These are phyloP conservation scores for Chaetomiaceae sp. DNA, from an alignment of 2,329 filamentous ascomycete genomes.

Conservation along the genomic window DNA sequence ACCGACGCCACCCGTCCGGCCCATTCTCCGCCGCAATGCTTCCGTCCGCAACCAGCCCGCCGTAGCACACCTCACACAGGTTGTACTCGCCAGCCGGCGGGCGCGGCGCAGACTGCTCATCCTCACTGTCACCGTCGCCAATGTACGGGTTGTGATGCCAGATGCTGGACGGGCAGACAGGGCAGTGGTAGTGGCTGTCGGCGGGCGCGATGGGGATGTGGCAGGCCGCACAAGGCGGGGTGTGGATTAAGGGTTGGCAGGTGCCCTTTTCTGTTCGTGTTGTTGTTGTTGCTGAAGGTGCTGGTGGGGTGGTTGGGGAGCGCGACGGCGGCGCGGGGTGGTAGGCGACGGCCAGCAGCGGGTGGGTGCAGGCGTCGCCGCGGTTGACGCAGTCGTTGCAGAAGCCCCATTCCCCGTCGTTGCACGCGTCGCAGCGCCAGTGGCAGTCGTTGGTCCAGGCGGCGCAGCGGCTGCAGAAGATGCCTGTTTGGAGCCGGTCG, in stretches of 20 bases:
- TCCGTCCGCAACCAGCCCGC: constrained; percentile 53
- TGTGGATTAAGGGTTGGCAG: constrained; percentile 64
- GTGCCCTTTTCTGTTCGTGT: constrained; percentile 34
- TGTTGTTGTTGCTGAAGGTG: constrained; percentile 23
- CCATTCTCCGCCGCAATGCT: constrained; percentile 72
- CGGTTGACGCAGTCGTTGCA: constrained; percentile 83
- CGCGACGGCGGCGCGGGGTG: constrained; percentile 17
- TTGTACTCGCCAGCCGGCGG: constrained; percentile 71
- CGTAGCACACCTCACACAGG: constrained; percentile 74
- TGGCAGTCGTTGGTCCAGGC: constrained; percentile 74
- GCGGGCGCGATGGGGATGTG: constrained; percentile 57
- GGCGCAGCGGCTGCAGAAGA: constrained; percentile 75
- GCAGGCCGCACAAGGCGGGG: constrained; percentile 73
- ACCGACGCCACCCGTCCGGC: constrained; percentile 74
- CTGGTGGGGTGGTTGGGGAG: neutral
- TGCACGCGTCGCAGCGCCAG: constrained; percentile 84
- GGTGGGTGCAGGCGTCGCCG: constrained; percentile 74
- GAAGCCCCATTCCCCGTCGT: constrained; percentile 91
- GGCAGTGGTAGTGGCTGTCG: constrained; percentile 72
- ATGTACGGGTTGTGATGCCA: no score
- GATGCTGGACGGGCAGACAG: constrained; percentile 47
- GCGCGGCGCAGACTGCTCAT: constrained; percentile 23
- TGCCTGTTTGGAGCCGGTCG: constrained; percentile 65
- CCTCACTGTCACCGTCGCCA: no score
- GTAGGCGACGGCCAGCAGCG: constrained; percentile 69